Conservation (phyloP, 306 rosid genomes). For the Herpetospermum pedunculosum region DNA sequence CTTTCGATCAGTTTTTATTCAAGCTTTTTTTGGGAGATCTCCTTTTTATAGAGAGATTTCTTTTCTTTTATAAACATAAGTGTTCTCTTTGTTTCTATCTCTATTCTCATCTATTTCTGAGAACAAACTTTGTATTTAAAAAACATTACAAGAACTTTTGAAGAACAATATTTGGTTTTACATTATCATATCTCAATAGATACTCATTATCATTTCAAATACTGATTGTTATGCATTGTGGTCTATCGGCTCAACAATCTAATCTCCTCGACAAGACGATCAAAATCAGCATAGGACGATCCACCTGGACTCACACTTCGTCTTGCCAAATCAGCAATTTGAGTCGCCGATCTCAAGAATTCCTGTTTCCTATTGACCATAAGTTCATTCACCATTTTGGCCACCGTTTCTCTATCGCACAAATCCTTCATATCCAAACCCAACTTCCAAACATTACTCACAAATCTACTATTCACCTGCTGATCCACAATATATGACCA, state of each 20-base stretch:
- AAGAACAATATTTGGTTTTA: too few species aligned
- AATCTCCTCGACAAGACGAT: slow-evolving; percentile 6
- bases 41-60: too few species aligned
- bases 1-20: too few species aligned
- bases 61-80: too few species aligned
- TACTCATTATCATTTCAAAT: too few species aligned
- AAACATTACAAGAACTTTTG: too few species aligned
- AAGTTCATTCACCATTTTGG: slow-evolving; percentile 16
- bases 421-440: slow-evolving; percentile 17
- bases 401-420: neutral
- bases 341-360: slow-evolving; percentile 9
- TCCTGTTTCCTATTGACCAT: slow-evolving; percentile 14
- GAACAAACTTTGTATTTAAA: too few species aligned
- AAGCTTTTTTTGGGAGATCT: too few species aligned
- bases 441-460: slow-evolving; percentile 22
- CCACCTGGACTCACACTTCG: slow-evolving; percentile 6
- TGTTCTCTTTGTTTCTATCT: too few species aligned
- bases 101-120: too few species aligned
- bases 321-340: slow-evolving; percentile 12
- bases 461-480: slow-evolving; percentile 17
- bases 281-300: neutral
- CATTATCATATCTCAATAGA: too few species aligned
- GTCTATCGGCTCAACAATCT: neutral
- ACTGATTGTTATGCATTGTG: too few species aligned
- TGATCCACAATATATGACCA: slow-evolving; percentile 18